Percentiles rank a stretch among this genome's conserved stretches.
Conservation (phyloP, 2,329 filamentous ascomycete genomes). For the Microascus cirrosus region DNA sequence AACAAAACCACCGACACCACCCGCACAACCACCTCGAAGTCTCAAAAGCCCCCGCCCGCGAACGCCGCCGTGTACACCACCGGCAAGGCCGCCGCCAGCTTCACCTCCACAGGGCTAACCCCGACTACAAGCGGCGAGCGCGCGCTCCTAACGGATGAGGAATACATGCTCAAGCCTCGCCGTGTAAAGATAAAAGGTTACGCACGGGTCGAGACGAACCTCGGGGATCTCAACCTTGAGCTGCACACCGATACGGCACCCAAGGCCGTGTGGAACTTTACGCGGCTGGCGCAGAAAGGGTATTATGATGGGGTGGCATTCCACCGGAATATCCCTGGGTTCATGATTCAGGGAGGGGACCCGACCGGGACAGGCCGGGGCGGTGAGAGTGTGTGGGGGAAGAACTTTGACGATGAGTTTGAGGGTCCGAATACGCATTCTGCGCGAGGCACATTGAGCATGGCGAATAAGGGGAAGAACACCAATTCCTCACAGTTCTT, state of each 20-base stretch:
- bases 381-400: constrained; percentile 86
- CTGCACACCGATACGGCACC: constrained; percentile 85
- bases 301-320: constrained; percentile 81
- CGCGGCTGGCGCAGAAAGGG: constrained; percentile 74
- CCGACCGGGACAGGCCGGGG: constrained; percentile 85
- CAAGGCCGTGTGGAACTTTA: constrained; percentile 94
- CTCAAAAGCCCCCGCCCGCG: constrained; percentile 52
- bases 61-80: constrained; percentile 89
- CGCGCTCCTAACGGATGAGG: constrained; percentile 81
- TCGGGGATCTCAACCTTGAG: constrained; percentile 79
- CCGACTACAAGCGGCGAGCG: constrained; percentile 82
- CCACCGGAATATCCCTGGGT: constrained; percentile 87
- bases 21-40: constrained; percentile 6
- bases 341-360: constrained; percentile 97
- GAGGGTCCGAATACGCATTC: constrained; percentile 83
- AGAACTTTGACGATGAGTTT: constrained; percentile 88
- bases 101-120: constrained; percentile 89
- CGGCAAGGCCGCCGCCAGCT: constrained; percentile 81
- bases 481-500: constrained; percentile 96
- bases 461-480: constrained; percentile 98
- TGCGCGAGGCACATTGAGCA: constrained; percentile 67
- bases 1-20: not conserved
- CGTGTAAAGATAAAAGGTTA: constrained; percentile 87
- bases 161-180: constrained; percentile 89
- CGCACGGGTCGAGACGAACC: constrained; percentile 75